Conservation (phyloP, 2,329 filamentous ascomycete genomes). For the Pezicula carpinea region DNA sequence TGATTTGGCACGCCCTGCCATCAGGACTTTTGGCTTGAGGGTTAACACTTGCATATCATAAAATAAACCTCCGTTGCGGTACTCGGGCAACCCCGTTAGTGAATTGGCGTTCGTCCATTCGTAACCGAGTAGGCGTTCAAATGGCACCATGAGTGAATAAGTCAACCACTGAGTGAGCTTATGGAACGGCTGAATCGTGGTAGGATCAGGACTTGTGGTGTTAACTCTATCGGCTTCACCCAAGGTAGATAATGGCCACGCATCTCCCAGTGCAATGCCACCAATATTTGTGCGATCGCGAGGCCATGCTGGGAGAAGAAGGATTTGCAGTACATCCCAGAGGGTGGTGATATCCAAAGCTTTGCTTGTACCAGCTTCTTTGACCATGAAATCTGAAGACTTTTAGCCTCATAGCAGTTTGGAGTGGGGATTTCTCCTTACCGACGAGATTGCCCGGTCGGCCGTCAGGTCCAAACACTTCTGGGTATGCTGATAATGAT, state of each 20-base stretch:
- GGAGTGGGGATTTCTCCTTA: conserved; percentile 18
- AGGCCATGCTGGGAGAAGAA: conserved; percentile 46
- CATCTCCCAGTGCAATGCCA: conserved; percentile 31
- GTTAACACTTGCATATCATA: conserved; percentile 52
- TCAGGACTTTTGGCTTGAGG: conserved; percentile 41
- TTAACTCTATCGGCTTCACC: conserved; percentile 9
- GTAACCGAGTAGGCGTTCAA: conserved; percentile 46
- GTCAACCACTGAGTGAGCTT: conserved; percentile 69
- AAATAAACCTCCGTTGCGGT: conserved; percentile 67
- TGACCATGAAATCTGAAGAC: neutral
- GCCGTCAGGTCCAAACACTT: conserved; percentile 37
- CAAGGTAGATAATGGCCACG: conserved; percentile 32
- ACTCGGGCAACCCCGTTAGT: conserved; percentile 66
- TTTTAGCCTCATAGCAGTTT: neutral
- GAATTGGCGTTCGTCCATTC: conserved; percentile 49
- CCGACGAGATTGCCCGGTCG: conserved; percentile 45
- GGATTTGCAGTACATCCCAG: conserved; percentile 38
- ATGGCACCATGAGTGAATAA: conserved; percentile 67
- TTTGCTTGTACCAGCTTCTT: neutral
- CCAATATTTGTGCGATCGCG: conserved; percentile 33
- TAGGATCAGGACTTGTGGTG: too few relatives aligned
- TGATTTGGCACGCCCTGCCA: conserved; percentile 42
- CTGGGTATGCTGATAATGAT: conserved; percentile 33
- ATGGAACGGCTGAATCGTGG: conserved; percentile 53
- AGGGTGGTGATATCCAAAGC: conserved; percentile 21